Evolutionary conservation across 2,329 filamentous ascomycete genomes (phyloP), one percentile per base, ranked within the genome.

Genomic region (Pseudogymnoascus sp.): DNA sequence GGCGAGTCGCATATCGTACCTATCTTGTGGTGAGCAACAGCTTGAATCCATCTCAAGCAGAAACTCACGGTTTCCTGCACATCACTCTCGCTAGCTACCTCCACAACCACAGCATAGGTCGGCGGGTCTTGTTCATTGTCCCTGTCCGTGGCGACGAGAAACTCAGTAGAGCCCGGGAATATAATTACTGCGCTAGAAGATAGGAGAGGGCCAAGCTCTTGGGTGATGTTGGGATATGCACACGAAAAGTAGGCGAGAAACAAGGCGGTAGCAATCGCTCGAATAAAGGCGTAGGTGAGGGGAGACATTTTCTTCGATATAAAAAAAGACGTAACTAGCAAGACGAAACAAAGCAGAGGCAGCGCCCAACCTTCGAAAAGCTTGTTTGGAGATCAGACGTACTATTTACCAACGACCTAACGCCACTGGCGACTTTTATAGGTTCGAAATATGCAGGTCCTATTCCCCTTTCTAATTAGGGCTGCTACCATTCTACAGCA

Each of bases 1-100:
- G 71, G n/a, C 73, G 66, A 65, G 79, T 80, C 44, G 82, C 80
- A 62, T 74, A 82, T 71, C 75, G 73, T 59, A 80, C 75, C 78
- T 79, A 29, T 56, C 29, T 33, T 23, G 23, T 29, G 31, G 21
- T 56, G 23, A 56, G 50, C 31, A 29, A n/a, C 50, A 29, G 31
- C 15, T 29, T 56, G 15, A 29, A 56, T 29, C 17, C 31, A 29
- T 33, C 21, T 29, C 23, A 56, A 29, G 31, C 21, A 56, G 23
- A 56, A 56, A 60, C 59, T 60, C 59, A 60, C 59, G 19, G 59
- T 60, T 23, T 23, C 59, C 35, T 60, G 59, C 21, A 60, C 59
- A 40, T 60, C 59, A 13, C 21, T 38, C 59, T 60, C 26, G 29
- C 15, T 60, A 38, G 59, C 59, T 35, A 60, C 59, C 35, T 60